Evolutionary conservation across 352 stramenopile species (phyloP).

Genomic region (Pilasporangium apinafurcum): DNA sequence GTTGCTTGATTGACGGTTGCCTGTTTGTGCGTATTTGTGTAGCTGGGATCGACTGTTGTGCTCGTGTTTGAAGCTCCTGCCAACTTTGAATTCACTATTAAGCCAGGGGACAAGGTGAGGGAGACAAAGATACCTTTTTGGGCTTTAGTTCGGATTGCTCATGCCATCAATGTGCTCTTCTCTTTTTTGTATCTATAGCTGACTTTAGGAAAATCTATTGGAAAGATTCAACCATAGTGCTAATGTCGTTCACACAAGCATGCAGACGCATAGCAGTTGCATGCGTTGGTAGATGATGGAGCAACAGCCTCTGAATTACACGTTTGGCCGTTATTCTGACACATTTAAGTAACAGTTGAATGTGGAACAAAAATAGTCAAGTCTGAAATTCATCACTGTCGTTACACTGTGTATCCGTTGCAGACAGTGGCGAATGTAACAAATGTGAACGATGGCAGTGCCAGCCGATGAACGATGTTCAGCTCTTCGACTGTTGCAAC

Average conservation of each 20-base stretch:
- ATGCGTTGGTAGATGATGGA: not conserved
- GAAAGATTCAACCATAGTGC: slow-evolving; percentile 7
- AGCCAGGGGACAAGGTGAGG: slow-evolving; percentile 68
- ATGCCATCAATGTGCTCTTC: slow-evolving; percentile 10
- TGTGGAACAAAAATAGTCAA: not conserved
- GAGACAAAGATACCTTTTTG: too few relatives aligned
- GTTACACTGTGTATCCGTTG: too few relatives aligned
- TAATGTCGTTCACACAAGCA: too few relatives aligned
- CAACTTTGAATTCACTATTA: slow-evolving; percentile 68
- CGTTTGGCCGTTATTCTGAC: not conserved
- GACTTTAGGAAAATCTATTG: slow-evolving; percentile 37
- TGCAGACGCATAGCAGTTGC: too few relatives aligned
- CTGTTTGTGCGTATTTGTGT: slow-evolving; percentile 3
- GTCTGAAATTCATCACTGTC: too few relatives aligned
- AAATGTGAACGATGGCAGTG: too few relatives aligned
- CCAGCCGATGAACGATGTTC: too few relatives aligned
- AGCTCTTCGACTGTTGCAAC: too few relatives aligned
- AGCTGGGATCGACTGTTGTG: slow-evolving; percentile 82
- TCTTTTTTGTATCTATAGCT: slow-evolving; percentile 10
- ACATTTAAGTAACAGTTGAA: not conserved
- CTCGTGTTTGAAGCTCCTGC: slow-evolving; percentile 78
- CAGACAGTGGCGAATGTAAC: too few relatives aligned
- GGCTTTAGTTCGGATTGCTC: too few relatives aligned
- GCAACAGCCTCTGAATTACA: too few relatives aligned
- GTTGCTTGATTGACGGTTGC: not conserved